Conservation (phyloP, 768 basidiomycete genomes). For the Lactifluus subvellereus region DNA sequence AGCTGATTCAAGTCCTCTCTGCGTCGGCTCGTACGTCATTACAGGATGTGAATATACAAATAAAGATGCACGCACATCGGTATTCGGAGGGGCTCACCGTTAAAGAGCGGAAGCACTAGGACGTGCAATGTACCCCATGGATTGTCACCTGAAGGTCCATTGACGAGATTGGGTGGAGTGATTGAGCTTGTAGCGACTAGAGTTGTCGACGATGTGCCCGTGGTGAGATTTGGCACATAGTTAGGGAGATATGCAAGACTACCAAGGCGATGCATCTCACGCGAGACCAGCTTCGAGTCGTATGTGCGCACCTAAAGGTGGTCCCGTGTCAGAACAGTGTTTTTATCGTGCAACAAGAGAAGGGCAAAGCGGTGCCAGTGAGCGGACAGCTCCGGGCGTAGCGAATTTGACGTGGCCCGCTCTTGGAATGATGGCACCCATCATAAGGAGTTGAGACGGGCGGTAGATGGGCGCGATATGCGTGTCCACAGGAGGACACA, state of each 20-base stretch:
- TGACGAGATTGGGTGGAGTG: slow-evolving; percentile 18
- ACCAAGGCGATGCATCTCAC: slow-evolving; percentile 82
- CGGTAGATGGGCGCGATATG: not conserved
- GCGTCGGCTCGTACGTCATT: slow-evolving; percentile 5
- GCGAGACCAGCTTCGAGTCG: slow-evolving; percentile 71
- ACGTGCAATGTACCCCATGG: slow-evolving; percentile 85
- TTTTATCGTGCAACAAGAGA: not conserved
- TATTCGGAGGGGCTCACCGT: slow-evolving; percentile 77
- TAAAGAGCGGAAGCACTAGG: slow-evolving; percentile 86
- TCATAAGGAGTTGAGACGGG: not conserved
- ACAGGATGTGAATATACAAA: not conserved
- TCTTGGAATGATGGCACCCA: not conserved
- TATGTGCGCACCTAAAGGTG: slow-evolving; percentile 57
- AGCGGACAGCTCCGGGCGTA: not conserved
- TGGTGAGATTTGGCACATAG: slow-evolving; percentile 47
- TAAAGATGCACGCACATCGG: slow-evolving; percentile 56
- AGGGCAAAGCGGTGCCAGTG: not conserved
- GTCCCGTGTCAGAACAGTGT: not conserved
- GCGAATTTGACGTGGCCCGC: not conserved
- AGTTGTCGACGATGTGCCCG: slow-evolving; percentile 44
- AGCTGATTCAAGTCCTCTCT: slow-evolving; percentile 86
- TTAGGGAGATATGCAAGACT: slow-evolving; percentile 49
- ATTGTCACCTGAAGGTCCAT: slow-evolving; percentile 45
- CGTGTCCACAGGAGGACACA: not conserved
- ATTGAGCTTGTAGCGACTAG: slow-evolving; percentile 30